phyloP scores from a whole-genome alignment of 768 basidiomycete species.

The Leccinum rimulosum region DNA sequence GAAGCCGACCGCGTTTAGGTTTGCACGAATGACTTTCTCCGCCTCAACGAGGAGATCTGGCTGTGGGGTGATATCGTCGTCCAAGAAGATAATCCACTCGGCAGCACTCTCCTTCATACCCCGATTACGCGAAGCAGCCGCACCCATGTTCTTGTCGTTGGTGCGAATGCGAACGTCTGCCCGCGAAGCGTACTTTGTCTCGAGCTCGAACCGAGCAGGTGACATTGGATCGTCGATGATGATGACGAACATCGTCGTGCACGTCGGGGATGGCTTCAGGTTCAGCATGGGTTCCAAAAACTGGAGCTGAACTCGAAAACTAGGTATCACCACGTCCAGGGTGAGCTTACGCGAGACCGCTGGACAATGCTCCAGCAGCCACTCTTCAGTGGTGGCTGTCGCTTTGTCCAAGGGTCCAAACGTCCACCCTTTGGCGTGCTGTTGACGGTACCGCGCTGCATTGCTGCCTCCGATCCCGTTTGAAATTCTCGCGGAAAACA shows the following conservation, averaged over 20 bases:
- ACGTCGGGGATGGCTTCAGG: constrained; percentile 41
- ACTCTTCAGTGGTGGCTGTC: constrained; percentile 33
- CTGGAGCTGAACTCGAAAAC: constrained; percentile 48
- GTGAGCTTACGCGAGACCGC: constrained; percentile 39
- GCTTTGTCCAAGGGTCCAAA: constrained; percentile 45
- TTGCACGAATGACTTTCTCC: constrained; percentile 45
- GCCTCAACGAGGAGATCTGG: constrained; percentile 43
- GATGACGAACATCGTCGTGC: constrained; percentile 54
- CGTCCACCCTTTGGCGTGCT: constrained; percentile 46
- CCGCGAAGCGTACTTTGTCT: constrained; percentile 39
- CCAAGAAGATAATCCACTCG: constrained; percentile 59
- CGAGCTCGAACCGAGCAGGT: constrained; percentile 36
- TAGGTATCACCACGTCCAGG: constrained; percentile 55
- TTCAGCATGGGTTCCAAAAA: constrained; percentile 45
- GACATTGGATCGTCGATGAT: constrained; percentile 56
- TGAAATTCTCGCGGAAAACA: constrained; percentile 42
- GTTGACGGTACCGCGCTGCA: constrained; percentile 47
- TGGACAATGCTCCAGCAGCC: constrained; percentile 32
- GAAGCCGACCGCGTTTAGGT: constrained; percentile 51
- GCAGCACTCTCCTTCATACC: constrained; percentile 54
- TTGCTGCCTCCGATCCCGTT: constrained; percentile 47
- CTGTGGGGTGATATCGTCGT: constrained; percentile 52
- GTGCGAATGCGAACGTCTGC: constrained; percentile 53
- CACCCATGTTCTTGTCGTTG: constrained; percentile 47
- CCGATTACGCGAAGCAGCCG: constrained; percentile 53